A percentile compares a stretch with the other conserved stretches of the same genome.
These are phyloP conservation scores for Aegle marmelos DNA, from an alignment of 345 rosid genomes.

Conservation along the genomic window DNA sequence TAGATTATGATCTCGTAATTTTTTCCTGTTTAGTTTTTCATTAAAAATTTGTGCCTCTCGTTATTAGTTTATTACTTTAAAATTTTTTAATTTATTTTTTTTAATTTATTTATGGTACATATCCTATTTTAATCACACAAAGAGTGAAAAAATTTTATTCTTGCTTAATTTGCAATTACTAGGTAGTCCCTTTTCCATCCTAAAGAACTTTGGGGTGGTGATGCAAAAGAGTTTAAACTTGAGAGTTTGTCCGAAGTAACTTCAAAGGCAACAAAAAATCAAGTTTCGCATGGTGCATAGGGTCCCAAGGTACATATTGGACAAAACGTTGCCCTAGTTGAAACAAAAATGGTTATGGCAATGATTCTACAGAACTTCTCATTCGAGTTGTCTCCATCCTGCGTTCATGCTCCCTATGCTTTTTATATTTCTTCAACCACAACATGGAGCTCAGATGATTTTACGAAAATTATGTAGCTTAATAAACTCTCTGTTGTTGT, in stretches of 20 bases:
- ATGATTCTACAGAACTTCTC: conserved; percentile 15
- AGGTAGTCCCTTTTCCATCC: too few species aligned
- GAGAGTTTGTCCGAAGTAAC: conserved; percentile 36
- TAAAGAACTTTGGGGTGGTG: conserved; percentile 27
- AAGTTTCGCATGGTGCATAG: conserved; percentile 26
- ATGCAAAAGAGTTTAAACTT: conserved; percentile 32
- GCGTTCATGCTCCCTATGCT: conserved; percentile 45
- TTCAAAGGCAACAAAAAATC: conserved; percentile 27
- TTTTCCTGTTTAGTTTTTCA: too few species aligned
- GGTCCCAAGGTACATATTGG: conserved; percentile 33
- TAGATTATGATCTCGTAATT: too few species aligned
- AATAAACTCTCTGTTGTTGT: neutral
- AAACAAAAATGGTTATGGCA: conserved; percentile 20
- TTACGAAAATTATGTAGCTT: conserved; percentile 15
- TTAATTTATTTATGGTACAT: too few species aligned
- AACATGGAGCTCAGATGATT: conserved; percentile 42
- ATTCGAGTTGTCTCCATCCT: conserved; percentile 19
- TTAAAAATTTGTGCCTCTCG: too few species aligned
- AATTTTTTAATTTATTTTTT: too few species aligned
- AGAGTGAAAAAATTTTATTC: too few species aligned
- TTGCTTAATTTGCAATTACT: too few species aligned
- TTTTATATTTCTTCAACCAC: conserved; percentile 36
- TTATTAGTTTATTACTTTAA: too few species aligned
- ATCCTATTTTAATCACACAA: too few species aligned
- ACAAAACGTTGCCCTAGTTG: conserved; percentile 23